These are phyloP conservation scores for Clonostachys solani DNA, from an alignment of 2,329 filamentous ascomycete species.

Conservation along the genomic window DNA sequence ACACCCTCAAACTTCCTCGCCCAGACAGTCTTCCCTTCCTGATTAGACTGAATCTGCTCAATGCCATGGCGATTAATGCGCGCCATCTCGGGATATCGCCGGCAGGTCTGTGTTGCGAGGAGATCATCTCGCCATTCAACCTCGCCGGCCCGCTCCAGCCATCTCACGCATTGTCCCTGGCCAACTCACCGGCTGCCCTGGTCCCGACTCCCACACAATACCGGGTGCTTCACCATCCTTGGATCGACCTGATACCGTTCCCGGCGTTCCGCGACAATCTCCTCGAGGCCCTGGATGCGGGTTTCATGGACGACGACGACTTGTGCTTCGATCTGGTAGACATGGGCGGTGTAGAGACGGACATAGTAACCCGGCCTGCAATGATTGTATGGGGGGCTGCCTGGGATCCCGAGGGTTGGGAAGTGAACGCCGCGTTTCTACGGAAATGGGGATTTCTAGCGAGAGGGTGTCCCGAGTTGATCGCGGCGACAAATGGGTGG, in stretches of 20 bases:
- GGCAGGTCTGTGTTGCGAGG: constrained; percentile 4
- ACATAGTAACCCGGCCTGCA: background rate
- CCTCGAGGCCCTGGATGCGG: constrained; percentile 7
- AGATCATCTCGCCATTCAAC: constrained; percentile 3
- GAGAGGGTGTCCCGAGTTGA: constrained; percentile 23
- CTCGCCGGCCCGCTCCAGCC: background rate
- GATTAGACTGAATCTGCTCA: constrained; percentile 6
- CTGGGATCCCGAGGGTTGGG: constrained; percentile 38
- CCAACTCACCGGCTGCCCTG: background rate
- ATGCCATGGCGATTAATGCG: constrained; percentile 4
- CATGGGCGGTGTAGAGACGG: background rate
- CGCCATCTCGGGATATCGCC: background rate
- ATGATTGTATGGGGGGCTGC: constrained; percentile 43
- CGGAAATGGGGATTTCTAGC: constrained; percentile 35
- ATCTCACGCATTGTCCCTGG: background rate
- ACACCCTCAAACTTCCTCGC: too few species aligned
- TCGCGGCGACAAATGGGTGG: constrained; percentile 27
- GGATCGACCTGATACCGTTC: constrained; percentile 28
- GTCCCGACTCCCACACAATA: constrained; percentile 4
- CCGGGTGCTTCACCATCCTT: constrained; percentile 21
- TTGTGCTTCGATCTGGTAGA: constrained; percentile 7
- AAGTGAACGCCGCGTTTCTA: constrained; percentile 35
- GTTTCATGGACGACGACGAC: constrained; percentile 7
- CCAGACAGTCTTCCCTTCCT: background rate
- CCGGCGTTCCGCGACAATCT: constrained; percentile 25